Evolutionary conservation across 805 yeast species (phyloP), one percentile per base, ranked within the genome.

Genomic region (Candida boidinii): DNA sequence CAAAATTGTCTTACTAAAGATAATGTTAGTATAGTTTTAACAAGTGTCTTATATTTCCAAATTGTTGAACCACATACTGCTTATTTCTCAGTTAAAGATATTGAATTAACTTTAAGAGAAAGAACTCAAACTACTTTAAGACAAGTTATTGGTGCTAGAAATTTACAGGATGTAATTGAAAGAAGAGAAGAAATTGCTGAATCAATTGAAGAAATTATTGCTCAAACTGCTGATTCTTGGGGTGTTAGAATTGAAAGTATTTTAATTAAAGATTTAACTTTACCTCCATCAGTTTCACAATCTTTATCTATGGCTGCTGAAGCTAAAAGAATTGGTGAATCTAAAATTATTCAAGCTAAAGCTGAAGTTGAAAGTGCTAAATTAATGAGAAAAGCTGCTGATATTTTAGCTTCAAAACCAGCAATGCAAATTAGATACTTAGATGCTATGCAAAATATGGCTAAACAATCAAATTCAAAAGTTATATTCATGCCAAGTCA

Each of bases 371-470:
- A 79, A 54, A 63, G 75, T 49, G 84, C 86, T 33, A 77, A 77
- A 53, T 66, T 77, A 43, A 78, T 79, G 85, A 70, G 87, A 60
- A 75, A 76, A 54, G 85, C 86, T 19, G 84, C 86, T 33, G 85
- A 79, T 54, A 76, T 79, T 37, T 67, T 79, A 48, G 79, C 81
- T 29, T 74, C 82, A 25, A 76, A 77, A 43, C 74, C 85, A 11
- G 87, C 86, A 19, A 76, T 79, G 82, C 86, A 79, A 60, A 79
- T 79, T 52, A 62, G 87, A 54, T 79, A 79, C 49, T 65, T 79
- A 55, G 87, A 79, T 46, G 86, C 86, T n/a, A 74, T 79, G 76
- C 84, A 77, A 56, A 64, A 62, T 39, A 79, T 79, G 85, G 80
- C 84, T 23, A 71, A 60, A 40, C 48, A 66, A 32, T 60, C 84